Base-by-base conservation (phyloP, 345 rosid species). In the Populus euphratica region DNA sequence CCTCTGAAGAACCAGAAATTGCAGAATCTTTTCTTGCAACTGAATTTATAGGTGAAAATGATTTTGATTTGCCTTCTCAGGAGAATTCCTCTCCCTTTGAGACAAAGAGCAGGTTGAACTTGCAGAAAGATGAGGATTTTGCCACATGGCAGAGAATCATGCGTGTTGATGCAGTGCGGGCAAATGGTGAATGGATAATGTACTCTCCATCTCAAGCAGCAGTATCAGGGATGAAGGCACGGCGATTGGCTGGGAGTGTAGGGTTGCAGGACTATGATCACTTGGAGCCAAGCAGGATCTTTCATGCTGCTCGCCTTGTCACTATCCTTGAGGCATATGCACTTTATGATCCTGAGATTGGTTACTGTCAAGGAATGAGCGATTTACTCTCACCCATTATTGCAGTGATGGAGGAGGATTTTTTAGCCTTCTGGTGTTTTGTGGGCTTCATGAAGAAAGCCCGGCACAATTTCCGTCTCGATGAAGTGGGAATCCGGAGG, bases 371-470 rank as follows among this genome's bases (percentile, higher is more conserved):
- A 82, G 99, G 99, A 76, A 95, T 95, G 99, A 95, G 98, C 11
- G 99, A 95, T 82, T 83, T 95, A 65, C 92, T 95, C 49, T 90
- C 97, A 64, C 99, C 99, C 5, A 74, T 95, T 36, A 78, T 92
- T 59, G 84, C 92, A 5, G 96, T 93, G 81, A 73, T 93, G n/a
- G 94, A 89, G 81, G 94, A 93, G 17, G 96, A 93, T 65, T 79
- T 77, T 68, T 91, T 90, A 78, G 98, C 99, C 52, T 95, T 95
- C 87, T 91, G 96, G 97, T 95, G 97, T 79, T 93, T 93, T 74
- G 98, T 81, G 5, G 92, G 97, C 69, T 95, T 95, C 87, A 95
- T 95, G 99, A 92, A 88, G 77, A 95, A 90, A 82, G 98, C 99
- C 35, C 80, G 99, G 36, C 97, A 93, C 77, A 95, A 92, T 33